Evolutionary conservation across 169 alveolate genomes (phyloP), one percentile per base, ranked within the genome.

Genomic region (Plasmodium yoelii): DNA sequence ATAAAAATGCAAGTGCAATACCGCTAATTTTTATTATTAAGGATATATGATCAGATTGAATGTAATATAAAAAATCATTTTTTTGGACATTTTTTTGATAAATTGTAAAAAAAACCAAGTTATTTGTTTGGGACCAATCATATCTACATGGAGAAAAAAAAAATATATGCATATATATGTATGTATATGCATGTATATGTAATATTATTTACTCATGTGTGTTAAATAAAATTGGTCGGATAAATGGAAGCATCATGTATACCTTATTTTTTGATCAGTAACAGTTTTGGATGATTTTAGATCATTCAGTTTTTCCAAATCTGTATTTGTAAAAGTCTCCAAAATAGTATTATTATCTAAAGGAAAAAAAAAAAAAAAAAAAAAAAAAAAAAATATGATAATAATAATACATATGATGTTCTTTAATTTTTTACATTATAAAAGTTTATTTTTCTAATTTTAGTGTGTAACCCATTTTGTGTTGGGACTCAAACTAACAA

Each of bases 41-140:
- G 28, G 18, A 47, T 42, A 74, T 28, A 19, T 22, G 49, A 6
- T 65, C 73, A 0, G 44, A 28, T 22, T 74, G 26, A 22, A 74
- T 34, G 15, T 60, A 74, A 63, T 74, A 47, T 28, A 74, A 60
- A 51, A 61, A 74, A 15, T 60, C 15, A 15, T 60, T 34, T 59
- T 34, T 26, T 22, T 51, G 60, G 49, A 74, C 49, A 19, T 64
- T 53, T 65, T 74, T 74, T 51, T 60, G 28, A 61, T 74, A 74
- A 10, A 74, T 28, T 0, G 88, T 74, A 44, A 74, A 18, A 51
- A 74, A 74, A 5, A 74, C 15, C 9, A 24, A 26, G 18, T 26
- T 53, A 19, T 34, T 10, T 5, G 88, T 74, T 55, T 74, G 88
- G 0, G 88, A 74, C 88, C 88, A 74, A 42, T 74, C 88, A 15